Conservation (phyloP, 352 stramenopile genomes). For the Phytophthora hibernalis region DNA sequence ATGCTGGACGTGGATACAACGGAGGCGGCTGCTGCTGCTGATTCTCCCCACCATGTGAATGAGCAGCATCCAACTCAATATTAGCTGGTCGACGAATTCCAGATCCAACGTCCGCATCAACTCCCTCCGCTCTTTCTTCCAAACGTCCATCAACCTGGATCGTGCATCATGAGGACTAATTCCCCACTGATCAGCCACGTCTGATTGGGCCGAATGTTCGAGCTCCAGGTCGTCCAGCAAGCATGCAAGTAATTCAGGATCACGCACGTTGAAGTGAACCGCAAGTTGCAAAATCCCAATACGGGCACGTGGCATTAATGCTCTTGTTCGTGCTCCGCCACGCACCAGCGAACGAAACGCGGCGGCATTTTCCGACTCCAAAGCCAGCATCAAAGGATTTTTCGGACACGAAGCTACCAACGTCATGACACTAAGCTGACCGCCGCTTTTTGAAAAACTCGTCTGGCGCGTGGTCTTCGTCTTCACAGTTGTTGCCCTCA, state of each 20-base stretch:
- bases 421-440: conserved; percentile 14
- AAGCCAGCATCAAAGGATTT: conserved; percentile 64
- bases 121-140: conserved; percentile 33
- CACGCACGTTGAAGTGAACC: conserved; percentile 33
- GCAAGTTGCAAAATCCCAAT: conserved; percentile 62
- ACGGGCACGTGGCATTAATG: conserved; percentile 54
- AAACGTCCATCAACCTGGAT: conserved; percentile 32
- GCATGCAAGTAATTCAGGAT: conserved; percentile 34
- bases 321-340: conserved; percentile 53
- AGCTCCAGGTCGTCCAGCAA: conserved; percentile 34
- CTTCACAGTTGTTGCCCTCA: conserved; percentile 48
- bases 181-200: conserved; percentile 48
- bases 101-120: not conserved
- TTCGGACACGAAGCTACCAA: conserved; percentile 21
- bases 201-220: conserved; percentile 33
- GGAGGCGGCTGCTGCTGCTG: conserved; percentile 26
- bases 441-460: conserved; percentile 8
- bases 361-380: conserved; percentile 54
- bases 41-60: conserved; percentile 7
- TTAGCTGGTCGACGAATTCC: not conserved
- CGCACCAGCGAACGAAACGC: conserved; percentile 58
- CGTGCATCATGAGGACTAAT: conserved; percentile 43
- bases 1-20: conserved; percentile 6
- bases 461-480: conserved; percentile 10
- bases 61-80: conserved; percentile 4